Evolutionary conservation across 2,329 filamentous ascomycete genomes (phyloP).

Genomic region (Penicillium oxalicum): DNA sequence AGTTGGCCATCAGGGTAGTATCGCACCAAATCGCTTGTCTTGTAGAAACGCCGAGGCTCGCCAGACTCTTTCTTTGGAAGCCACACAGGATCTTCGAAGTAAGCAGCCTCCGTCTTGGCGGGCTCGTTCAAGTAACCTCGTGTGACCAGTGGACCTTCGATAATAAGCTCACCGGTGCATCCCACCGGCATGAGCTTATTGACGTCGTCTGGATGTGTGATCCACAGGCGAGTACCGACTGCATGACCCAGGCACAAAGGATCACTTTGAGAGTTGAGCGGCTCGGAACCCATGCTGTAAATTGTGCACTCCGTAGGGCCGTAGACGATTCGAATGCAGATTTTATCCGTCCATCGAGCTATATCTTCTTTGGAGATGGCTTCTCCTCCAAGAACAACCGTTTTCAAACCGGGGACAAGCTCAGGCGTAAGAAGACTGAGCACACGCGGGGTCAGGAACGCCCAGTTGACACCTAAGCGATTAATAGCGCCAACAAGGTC

Average conservation of each 20-base stretch:
- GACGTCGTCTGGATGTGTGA: not conserved
- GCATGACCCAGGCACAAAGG: not conserved
- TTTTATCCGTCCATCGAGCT: not conserved
- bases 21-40: constrained; percentile 7
- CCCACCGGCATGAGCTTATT: not conserved
- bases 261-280: not conserved
- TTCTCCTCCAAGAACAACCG: not conserved
- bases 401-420: not conserved
- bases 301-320: not conserved
- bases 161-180: not conserved
- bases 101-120: not conserved
- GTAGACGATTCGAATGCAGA: not conserved
- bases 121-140: not conserved
- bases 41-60: constrained; percentile 27
- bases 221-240: not conserved
- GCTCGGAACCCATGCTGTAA: not conserved
- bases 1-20: not conserved
- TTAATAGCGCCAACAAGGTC: constrained; percentile 44
- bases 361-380: not conserved
- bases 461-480: constrained; percentile 45
- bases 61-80: not conserved
- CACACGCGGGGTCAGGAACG: constrained; percentile 52
- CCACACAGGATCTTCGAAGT: not conserved
- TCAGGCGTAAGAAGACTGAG: not conserved
- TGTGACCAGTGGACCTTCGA: not conserved